These are phyloP conservation scores for Rhododendron mucronatum DNA, from an alignment of 148 eudicot species.

Conservation along the genomic window DNA sequence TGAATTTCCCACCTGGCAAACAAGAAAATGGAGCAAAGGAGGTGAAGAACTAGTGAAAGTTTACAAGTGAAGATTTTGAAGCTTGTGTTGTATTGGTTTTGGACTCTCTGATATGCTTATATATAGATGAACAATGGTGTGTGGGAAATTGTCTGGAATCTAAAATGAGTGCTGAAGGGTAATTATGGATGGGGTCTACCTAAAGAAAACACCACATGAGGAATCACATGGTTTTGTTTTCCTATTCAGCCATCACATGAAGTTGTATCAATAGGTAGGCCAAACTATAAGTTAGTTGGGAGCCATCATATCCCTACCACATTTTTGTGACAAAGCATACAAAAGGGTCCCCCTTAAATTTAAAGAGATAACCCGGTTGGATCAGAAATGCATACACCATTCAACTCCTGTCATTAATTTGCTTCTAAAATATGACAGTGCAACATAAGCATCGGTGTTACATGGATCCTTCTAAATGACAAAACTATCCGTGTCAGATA, in stretches of 20 bases:
- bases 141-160: background rate
- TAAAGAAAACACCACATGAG: background rate
- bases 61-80: background rate
- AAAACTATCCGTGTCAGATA: background rate
- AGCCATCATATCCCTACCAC: background rate
- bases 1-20: background rate
- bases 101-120: background rate
- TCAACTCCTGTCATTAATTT: background rate
- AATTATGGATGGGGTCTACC: background rate
- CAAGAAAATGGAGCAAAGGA: background rate
- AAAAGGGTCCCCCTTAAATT: background rate
- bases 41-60: background rate
- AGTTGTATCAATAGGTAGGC: background rate
- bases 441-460: background rate
- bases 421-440: background rate
- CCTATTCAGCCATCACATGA: background rate
- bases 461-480: background rate
- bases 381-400: background rate
- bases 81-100: background rate
- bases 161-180: background rate
- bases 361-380: background rate
- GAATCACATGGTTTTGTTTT: slow-evolving; percentile 8
- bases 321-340: background rate
- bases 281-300: background rate
- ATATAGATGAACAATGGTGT: background rate